Evolutionary conservation across 106 monocot species (phyloP), one percentile per base, ranked within the genome.

Genomic region (Vanilla planifolia): DNA sequence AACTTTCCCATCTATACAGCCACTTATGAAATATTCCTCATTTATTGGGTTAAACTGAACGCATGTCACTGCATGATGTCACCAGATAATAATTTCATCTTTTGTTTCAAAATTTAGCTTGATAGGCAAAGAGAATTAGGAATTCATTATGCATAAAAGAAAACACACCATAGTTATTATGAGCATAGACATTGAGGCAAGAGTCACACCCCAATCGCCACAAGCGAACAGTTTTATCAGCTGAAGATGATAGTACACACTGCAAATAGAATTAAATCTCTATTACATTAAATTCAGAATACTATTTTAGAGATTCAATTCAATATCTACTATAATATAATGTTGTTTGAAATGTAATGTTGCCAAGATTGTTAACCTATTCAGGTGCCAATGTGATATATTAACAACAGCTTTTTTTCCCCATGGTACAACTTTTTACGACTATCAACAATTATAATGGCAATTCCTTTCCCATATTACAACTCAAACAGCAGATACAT

Each of bases 1-100:
- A 40, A 77, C 27, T 76, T 80, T 88, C 20, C 83, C 88, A 68
- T 88, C 88, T 35, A 88, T 88, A 0, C 79, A 88, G 23, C 88
- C 82, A 70, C 83, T 88, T 16, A 83, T 50, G 58, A 88, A 88
- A 50, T 74, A 73, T 47, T 73, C 65, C 59, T 79, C 88, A 45
- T 83, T 41, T 3, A 59, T 15, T 19, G 83, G 88, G 64, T 88
- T 79, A 51, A 83, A 88, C 59, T 88, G 88, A 70, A 83, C 59
- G 36, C 76, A 76, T 11, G 83, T 88, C 67, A 88, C 88, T 88
- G 82, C 62, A 79, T 14, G 20, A 37, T 22, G 28, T 14, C 43
- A 55, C 11, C 20, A 43, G 3, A 39, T 21, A 28, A 45, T 36
- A 2, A 59, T 1, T 21, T 52, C 11, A 39, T n/a, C n/a, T n/a